Evolutionary conservation across 768 basidiomycete species (phyloP), one percentile per base, ranked within the genome.

Genomic region (Suillus lakei): DNA sequence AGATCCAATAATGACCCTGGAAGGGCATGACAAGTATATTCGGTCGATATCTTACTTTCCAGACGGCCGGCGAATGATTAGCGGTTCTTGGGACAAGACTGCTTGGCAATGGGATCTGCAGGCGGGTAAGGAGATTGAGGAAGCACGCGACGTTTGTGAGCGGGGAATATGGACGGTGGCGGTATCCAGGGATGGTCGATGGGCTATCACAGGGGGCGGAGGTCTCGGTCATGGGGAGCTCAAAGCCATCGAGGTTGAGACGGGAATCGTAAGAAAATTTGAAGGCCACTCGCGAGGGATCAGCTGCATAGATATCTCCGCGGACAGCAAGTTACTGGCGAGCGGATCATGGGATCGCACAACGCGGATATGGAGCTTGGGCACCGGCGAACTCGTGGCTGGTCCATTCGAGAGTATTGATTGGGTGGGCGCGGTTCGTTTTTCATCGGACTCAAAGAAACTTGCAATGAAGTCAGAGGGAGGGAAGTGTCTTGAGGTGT

Each of bases 401-500:
- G 30, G 53, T 32, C 53, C 53, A 21, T 54, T 54, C 53, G 10
- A 54, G 30, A 54, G 18, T 1, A 23, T 23, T 23, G 32, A 36
- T 34, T n/a, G 34, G n/a, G 34, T 36, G n/a, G 32, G 54, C 8
- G 54, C n/a, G 7, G n/a, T 36, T 23, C 54, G 54, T 6, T 55
- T 55, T 23, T 55, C 53, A 3, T 10, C 30, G 7, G 53, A 54
- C 30, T 54, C 10, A 13, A 54, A 54, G 53, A 54, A 54, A 34
- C n/a, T 55, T 7, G 54, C 34, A 21, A 34, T 36, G 34, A 34
- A 36, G 32, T 36, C 34, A n/a, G 12, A 32, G 53, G 30, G 13
- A 6, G 54, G 34, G 32, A 36, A 55, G 32, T 34, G 54, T n/a
- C 54, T 55, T 15, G 54, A 55, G 34, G 54, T 55, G 54, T 55